Base-by-base conservation (phyloP, 1,139 yeast genomes). In the Yarrowia galli region DNA sequence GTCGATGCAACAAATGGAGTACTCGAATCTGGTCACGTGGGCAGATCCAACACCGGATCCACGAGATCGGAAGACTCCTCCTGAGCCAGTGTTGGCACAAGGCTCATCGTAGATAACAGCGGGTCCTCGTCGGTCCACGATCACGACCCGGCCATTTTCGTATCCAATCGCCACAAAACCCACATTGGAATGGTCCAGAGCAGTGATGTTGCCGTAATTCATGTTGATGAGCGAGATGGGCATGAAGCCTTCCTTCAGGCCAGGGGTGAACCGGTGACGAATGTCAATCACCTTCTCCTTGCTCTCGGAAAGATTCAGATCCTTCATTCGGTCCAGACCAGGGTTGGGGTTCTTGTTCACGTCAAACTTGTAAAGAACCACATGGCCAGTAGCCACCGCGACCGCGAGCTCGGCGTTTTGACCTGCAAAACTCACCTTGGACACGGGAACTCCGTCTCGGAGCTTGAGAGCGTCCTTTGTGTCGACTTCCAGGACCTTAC, bases 131-230 rank as follows among this genome's bases (percentile, higher is more conserved):
- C 92, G 83, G 78, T 95, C 98, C 71, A 96, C 80, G 0, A 95
- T 88, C 3, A 89, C 79, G 40, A 95, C 73, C 53, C 87, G 83
- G 28, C 99, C 99, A 16, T 89, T 85, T 64, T 84, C 84, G 76
- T 91, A 92, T 0, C 91, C 97, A 65, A 91, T 81, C 0, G 92
- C 97, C 6, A 90, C 91, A 79, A 95, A 92, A 0, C 98, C 98
- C 65, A 92, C 82, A 71, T 89, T 85, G 71, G 93, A 88, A 77
- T 90, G 84, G 68, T 84, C 83, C 65, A 93, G 73, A 1, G 91
- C 85, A 0, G 93, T 82, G 4, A 90, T 87, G n/a, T 78, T 75
- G 12, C 78, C 80, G 23, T 68, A 67, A 10, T 72, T 68, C 0
- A 84, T 79, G 67, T 83, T 82, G 2, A 90, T 74, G n/a, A 85